These are phyloP conservation scores for Poterioochromonas sp. DNA, from an alignment of 352 stramenopile species.

Conservation along the genomic window DNA sequence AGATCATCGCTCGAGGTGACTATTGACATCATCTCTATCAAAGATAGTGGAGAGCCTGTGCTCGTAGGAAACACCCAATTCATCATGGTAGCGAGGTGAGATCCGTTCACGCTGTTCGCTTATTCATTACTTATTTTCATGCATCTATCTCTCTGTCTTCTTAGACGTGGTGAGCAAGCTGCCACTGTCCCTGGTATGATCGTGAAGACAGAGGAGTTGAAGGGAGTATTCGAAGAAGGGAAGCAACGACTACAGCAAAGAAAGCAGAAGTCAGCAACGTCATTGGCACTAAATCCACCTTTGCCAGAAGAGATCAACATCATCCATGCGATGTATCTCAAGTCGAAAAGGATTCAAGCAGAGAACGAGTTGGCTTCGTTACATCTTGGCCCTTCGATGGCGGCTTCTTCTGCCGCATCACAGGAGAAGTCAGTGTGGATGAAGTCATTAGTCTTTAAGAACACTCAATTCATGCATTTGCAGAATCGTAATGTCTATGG, in stretches of 20 bases:
- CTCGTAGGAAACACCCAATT: background rate
- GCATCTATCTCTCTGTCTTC: no score
- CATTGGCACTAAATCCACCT: background rate
- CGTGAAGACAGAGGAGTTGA: background rate
- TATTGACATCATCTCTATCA: background rate
- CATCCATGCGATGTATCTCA: background rate
- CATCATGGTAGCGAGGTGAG: background rate
- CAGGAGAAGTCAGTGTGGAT: no score
- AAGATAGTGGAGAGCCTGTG: background rate
- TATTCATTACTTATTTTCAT: no score
- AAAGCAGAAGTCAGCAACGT: background rate
- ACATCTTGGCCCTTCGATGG: no score
- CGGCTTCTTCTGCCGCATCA: no score
- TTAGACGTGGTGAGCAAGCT: no score
- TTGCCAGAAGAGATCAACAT: background rate
- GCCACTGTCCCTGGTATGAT: no score
- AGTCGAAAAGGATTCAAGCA: background rate
- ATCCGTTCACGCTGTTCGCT: no score
- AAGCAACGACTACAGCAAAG: background rate
- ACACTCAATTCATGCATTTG: slow-evolving; percentile 2
- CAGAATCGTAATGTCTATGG: slow-evolving; percentile 29
- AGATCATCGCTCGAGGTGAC: background rate
- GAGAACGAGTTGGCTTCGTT: background rate
- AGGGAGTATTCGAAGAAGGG: background rate
- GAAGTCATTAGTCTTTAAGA: slow-evolving; percentile 9